Percentiles rank a stretch among this genome's conserved stretches.
phyloP scores from a whole-genome alignment of 2,329 filamentous ascomycete genomes.

The Scytalidium lignicola region DNA sequence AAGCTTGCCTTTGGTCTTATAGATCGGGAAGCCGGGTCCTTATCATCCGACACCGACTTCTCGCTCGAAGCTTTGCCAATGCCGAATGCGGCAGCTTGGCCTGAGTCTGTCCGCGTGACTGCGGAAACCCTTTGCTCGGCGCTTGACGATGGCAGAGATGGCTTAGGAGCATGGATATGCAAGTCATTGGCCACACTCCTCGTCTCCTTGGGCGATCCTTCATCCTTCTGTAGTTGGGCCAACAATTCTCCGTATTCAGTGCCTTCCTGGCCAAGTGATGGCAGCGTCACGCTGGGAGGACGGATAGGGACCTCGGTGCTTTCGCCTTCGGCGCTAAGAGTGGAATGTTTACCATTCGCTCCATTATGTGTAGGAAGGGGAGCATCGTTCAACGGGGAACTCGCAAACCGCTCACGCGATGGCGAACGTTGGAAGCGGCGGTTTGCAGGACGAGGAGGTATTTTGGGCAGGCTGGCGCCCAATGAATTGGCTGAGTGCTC shows the following conservation, averaged over 20 bases:
- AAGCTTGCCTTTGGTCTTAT: conserved; percentile 61
- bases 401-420: conserved; percentile 71
- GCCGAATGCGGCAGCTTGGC: conserved; percentile 76
- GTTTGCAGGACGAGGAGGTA: conserved; percentile 70
- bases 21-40: conserved; percentile 42
- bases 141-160: conserved; percentile 73
- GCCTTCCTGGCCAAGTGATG: conserved; percentile 84
- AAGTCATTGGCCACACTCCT: conserved; percentile 75
- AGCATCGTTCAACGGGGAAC: conserved; percentile 76
- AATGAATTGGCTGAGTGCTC: conserved; percentile 33
- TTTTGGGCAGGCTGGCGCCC: conserved; percentile 53
- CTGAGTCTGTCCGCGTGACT: conserved; percentile 90
- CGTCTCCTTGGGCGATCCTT: conserved; percentile 61
- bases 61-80: conserved; percentile 61
- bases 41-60: conserved; percentile 33
- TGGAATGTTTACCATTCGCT: conserved; percentile 27
- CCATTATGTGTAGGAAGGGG: conserved; percentile 40
- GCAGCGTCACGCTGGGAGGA: conserved; percentile 71
- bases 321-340: conserved; percentile 26
- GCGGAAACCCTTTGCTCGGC: conserved; percentile 78
- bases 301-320: conserved; percentile 42
- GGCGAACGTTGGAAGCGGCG: conserved; percentile 70
- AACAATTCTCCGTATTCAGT: conserved; percentile 71
- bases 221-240: conserved; percentile 41
- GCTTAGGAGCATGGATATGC: conserved; percentile 83